A percentile compares a stretch with the other conserved stretches of the same genome.
Evolutionary conservation across 805 yeast genomes (phyloP).

Genomic region (Saccharomycopsis babjevae): DNA sequence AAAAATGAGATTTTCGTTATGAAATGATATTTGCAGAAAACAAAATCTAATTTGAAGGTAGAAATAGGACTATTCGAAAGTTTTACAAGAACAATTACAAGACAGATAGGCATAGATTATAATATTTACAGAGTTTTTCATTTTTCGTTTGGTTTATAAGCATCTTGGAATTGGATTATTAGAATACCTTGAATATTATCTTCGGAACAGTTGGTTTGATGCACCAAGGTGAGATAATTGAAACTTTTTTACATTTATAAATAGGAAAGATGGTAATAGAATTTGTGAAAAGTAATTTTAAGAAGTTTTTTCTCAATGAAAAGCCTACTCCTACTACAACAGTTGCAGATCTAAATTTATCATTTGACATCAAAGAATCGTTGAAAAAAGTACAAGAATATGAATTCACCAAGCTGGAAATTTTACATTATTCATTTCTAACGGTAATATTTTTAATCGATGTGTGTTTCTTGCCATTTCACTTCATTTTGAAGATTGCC

Average conservation of each 20-base stretch:
- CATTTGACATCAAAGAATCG: conserved; percentile 35
- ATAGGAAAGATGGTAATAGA: not conserved
- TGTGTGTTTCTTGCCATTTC: conserved; percentile 32
- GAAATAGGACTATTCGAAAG: too few relatives aligned
- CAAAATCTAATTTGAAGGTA: too few relatives aligned
- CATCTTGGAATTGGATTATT: too few relatives aligned
- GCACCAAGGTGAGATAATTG: not conserved
- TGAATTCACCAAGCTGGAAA: conserved; percentile 37
- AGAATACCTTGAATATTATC: not conserved
- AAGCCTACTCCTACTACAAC: conserved; percentile 35
- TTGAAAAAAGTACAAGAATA: conserved; percentile 33
- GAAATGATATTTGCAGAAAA: too few relatives aligned
- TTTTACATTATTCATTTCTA: conserved; percentile 41
- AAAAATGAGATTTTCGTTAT: too few relatives aligned
- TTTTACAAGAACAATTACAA: too few relatives aligned
- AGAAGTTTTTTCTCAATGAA: conserved; percentile 44
- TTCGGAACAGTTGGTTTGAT: not conserved
- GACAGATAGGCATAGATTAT: too few relatives aligned
- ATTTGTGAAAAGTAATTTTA: conserved; percentile 23
- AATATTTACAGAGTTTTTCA: too few relatives aligned
- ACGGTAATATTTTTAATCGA: conserved; percentile 46
- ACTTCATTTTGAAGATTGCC: conserved; percentile 30
- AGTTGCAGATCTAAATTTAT: conserved; percentile 41
- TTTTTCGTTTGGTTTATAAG: too few relatives aligned
- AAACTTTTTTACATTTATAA: not conserved